Evolutionary conservation across 2,329 filamentous ascomycete species (phyloP), one percentile per base, ranked within the genome.

Genomic region (Botrytis galanthina): DNA sequence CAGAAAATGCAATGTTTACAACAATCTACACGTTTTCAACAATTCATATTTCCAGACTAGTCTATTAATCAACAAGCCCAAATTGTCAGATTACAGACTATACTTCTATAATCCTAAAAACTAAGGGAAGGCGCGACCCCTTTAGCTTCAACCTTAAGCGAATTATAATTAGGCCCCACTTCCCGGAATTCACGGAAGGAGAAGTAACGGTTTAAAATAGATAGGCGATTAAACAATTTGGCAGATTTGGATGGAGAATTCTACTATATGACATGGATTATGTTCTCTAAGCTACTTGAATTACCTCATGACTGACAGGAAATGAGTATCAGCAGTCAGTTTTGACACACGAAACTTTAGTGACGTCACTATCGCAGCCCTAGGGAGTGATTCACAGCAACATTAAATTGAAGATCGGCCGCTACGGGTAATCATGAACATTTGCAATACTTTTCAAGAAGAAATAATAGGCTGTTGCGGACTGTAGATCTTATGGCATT

Each of bases 111-210:
- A 22, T 9, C n/a, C 3, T 64, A 32, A 46, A 44, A 22, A 12
- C 6, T 7, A 32, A 44, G 16, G 39, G 61, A 64, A 64, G 29
- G 18, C 18, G 39, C 61, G 18, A 64, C 61, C 61, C 61, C 39
- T 64, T 63, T 64, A 44, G 39, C n/a, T 37, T 46, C n/a, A 32
- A 22, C 39, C 9, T 18, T 64, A 64, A 64, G 61, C 61, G 61
- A 64, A n/a, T 20, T 46, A 32, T 46, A 16, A 20, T 44, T 8
- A 1, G 12, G n/a, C n/a, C n/a, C 61, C 61, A 32, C 39, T 64
- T 46, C 14, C 14, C 26, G 39, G 26, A 20, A 29, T n/a, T 46
- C 9, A 44, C 39, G 20, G 10, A 26, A 29, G 26, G 6, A 39
- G 26, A 44, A 63, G 37, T 44, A 9, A 62, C 26, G 14, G 12